Evolutionary conservation across 2,329 filamentous ascomycete genomes (phyloP).

Genomic region (Tolypocladium inflatum): DNA sequence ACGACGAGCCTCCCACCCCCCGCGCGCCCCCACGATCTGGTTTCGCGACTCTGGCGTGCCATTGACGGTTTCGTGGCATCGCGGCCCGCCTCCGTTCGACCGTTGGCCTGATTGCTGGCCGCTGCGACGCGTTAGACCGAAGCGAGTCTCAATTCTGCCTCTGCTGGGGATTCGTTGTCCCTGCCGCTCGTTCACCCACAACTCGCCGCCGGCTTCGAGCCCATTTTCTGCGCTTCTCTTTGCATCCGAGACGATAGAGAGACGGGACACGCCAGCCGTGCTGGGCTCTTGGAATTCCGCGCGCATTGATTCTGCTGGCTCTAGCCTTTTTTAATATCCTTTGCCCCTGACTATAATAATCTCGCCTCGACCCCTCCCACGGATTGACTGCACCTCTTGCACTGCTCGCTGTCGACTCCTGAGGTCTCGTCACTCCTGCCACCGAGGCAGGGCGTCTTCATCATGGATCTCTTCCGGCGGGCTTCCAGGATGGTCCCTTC

Average conservation of each 20-base stretch:
- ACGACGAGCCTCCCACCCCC: not conserved
- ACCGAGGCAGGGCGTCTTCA: conserved; percentile 14
- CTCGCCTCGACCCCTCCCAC: conserved; percentile 19
- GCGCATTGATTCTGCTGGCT: not conserved
- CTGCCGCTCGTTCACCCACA: conserved; percentile 7
- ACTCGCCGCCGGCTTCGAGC: not conserved
- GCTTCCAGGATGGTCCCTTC: conserved; percentile 40
- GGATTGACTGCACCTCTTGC: not conserved
- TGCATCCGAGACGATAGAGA: not conserved
- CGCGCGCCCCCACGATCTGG: not conserved
- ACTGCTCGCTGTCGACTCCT: not conserved
- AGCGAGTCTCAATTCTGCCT: not conserved
- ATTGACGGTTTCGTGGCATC: not conserved
- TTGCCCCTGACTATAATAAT: conserved; percentile 6
- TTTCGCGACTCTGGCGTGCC: not conserved
- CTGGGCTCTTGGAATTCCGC: not conserved
- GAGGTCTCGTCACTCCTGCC: conserved; percentile 33
- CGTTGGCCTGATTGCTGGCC: not conserved
- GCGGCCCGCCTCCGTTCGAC: not conserved
- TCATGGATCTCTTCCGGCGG: conserved; percentile 51
- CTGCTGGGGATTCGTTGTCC: conserved; percentile 4
- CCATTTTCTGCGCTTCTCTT: not conserved
- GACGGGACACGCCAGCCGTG: not conserved
- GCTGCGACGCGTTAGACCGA: not conserved
- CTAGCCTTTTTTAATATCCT: not conserved